Evolutionary conservation across 257 asterid species (phyloP), one percentile per base, ranked within the genome.

Genomic region (Solanum stenotomum): DNA sequence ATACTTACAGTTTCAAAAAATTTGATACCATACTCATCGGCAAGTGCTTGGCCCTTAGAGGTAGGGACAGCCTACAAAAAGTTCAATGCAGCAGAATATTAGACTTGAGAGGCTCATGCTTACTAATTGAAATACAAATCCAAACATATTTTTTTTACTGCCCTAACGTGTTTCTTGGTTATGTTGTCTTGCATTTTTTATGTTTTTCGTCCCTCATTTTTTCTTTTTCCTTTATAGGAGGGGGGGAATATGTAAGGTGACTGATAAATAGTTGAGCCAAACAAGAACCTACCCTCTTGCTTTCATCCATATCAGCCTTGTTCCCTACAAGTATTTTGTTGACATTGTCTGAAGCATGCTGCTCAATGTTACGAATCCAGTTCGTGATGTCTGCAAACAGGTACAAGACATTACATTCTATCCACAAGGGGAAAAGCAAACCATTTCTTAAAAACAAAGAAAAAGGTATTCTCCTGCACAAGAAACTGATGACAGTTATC

Each of bases 281-380:
- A n/a, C 61, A n/a, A 40, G 87, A 52, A 44, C 67, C 37, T 89
- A 92, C 92, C 91, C 94, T 90, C 87, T 92, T 92, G 87, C 94
- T 92, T 89, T 90, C 92, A 38, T 92, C 92, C 94, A 92, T 92
- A 78, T 92, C 94, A 74, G 92, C 94, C 89, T 92, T 92, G 90
- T 92, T 92, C 33, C 94, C 92, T 23, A 92, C 91, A 88, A 92
- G 90, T 78, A 92, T 89, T 89, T 92, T 92, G 88, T 92, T 92
- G 38, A 92, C 94, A 52, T 92, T 92, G 90, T 92, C 92, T 84
- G 94, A 90, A 67, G 79, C 79, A 72, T 92, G 94, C 44, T 92
- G 94, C 83, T 92, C 94, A 35, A 92, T 92, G 90, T 88, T 90
- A 81, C 92, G 90, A 63, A 92, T 92, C 92, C 94, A 92, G 91